Evolutionary conservation across 352 stramenopile genomes (phyloP).

Genomic region (Peronospora destructor): DNA sequence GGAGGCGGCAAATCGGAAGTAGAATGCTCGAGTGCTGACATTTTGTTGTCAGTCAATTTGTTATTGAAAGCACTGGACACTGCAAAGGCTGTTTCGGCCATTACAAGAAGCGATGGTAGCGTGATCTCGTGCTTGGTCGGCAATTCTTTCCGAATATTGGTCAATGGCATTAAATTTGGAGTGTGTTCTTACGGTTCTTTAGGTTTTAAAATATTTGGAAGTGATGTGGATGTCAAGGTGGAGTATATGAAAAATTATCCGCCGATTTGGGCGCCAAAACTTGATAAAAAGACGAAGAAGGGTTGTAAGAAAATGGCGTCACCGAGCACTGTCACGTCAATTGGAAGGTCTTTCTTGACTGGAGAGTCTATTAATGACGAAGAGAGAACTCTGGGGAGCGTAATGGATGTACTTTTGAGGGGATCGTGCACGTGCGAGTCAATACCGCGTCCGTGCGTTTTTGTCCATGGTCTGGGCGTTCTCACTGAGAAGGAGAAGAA

Average conservation of each 20-base stretch:
- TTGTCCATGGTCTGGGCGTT: constrained; percentile 33
- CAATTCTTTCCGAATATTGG: constrained; percentile 5
- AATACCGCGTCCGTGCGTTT: constrained; percentile 12
- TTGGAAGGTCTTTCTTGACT: constrained; percentile 14
- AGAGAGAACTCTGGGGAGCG: constrained; percentile 3
- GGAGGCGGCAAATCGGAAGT: not conserved
- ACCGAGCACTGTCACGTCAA: constrained; percentile 7
- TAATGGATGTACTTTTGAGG: not conserved
- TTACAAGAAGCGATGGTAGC: constrained; percentile 1
- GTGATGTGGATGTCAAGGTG: constrained; percentile 12
- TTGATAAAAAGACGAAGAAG: not conserved
- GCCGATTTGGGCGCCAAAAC: constrained; percentile 1
- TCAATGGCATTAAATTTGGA: constrained; percentile 8
- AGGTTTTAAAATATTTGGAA: constrained; percentile 12
- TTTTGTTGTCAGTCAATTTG: constrained; percentile 6
- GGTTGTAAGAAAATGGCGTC: not conserved
- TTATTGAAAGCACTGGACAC: constrained; percentile 6
- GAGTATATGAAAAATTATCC: constrained; percentile 5
- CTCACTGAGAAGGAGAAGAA: constrained; percentile 2
- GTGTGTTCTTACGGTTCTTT: constrained; percentile 7
- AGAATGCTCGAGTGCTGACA: constrained; percentile 1
- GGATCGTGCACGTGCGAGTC: constrained; percentile 14
- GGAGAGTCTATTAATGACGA: not conserved
- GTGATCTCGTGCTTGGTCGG: constrained; percentile 1
- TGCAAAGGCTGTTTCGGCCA: constrained; percentile 1